Evolutionary conservation across 345 rosid species (phyloP).

Genomic region (Dipteronia dyeriana): DNA sequence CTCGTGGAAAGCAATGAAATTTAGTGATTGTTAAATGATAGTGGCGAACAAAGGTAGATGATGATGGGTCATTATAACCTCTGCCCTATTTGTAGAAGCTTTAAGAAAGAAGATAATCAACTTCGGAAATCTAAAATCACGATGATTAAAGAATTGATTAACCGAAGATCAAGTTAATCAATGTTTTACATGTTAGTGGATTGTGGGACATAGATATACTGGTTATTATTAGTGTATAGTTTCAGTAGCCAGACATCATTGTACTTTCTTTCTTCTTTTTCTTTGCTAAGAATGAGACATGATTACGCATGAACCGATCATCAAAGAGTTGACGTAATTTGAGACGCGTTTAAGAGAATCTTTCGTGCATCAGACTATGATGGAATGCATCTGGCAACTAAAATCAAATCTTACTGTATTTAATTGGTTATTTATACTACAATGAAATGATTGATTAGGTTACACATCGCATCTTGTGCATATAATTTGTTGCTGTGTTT

Average conservation of each 20-base stretch:
- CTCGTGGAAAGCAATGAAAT: neutral
- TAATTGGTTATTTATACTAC: no score
- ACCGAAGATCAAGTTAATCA: neutral
- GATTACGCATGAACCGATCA: neutral
- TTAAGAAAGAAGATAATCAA: neutral
- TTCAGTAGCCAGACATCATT: neutral
- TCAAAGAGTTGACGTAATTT: neutral
- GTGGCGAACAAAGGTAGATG: neutral
- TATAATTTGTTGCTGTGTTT: no score
- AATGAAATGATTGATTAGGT: no score
- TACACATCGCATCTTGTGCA: no score
- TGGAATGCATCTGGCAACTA: no score
- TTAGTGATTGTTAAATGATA: neutral
- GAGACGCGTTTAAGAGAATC: no score
- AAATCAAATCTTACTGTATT: no score
- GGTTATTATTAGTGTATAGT: neutral
- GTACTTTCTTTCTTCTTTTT: neutral
- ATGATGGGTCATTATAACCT: neutral
- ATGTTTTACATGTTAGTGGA: neutral
- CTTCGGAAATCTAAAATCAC: conserved; percentile 6
- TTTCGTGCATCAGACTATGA: no score
- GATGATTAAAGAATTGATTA: neutral
- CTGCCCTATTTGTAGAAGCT: neutral
- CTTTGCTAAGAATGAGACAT: neutral
- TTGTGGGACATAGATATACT: neutral